Evolutionary conservation across 441 rosid genomes (phyloP), one percentile per base, ranked within the genome.

Genomic region (Pelargonium myrrhifolium): DNA sequence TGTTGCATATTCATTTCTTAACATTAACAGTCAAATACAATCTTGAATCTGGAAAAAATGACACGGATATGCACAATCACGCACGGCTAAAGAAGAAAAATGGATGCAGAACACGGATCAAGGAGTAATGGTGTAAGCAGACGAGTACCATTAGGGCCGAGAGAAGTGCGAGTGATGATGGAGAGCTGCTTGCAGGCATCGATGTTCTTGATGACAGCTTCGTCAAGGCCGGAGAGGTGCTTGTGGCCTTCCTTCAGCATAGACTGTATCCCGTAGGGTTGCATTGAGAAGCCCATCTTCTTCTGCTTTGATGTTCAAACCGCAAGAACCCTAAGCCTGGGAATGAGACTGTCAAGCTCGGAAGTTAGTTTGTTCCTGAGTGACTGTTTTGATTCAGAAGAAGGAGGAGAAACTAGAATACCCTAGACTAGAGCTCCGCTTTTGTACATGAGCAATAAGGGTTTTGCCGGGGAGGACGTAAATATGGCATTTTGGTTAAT

Each of bases 181-280:
- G 99, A 90, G 69, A 95, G 93, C 77, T 92, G 93, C 78, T 92
- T 92, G 86, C 98, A 92, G 61, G 98, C 98, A 70, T 86, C 98
- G 72, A 95, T 92, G 81, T 95, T 92, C 75, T 95, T 95, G 0
- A 95, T 49, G 43, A 92, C 97, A 0, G 98, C 99, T 69, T 95
- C 99, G 71, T 89, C 97, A 35, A 89, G 88, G 45, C 99, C 99
- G 0, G 97, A 95, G 72, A 92, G 82, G 75, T 92, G 99, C 72
- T 87, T 86, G 88, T 92, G 90, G 37, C 98, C 99, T 74, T 95
- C 99, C 76, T 95, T 95, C 12, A 95, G 80, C 99, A 95, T 92
- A 35, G 97, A 61, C 37, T 90, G 97, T 55, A 95, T 83, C 9
- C 99, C 98, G 53, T 92, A 92, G 0, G 96, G 87, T 70, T 89